Conservation (phyloP, 2,329 filamentous ascomycete genomes). For the Pezicula radicicola region DNA sequence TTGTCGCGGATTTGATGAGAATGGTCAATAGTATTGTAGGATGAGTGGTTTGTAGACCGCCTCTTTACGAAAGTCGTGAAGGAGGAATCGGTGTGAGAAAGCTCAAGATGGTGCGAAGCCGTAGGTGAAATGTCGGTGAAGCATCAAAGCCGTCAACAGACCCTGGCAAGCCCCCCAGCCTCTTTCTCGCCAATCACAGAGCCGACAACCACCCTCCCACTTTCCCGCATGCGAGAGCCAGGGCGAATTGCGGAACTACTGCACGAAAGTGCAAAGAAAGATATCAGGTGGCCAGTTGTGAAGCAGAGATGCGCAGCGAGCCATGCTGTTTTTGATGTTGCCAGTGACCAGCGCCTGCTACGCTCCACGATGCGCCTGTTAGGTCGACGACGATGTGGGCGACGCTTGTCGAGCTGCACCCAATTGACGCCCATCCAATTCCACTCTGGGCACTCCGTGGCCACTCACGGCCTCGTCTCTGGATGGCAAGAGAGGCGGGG, state of each 20-base stretch:
- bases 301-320: neutral
- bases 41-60: slow-evolving; percentile 29
- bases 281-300: neutral
- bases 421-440: neutral
- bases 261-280: neutral
- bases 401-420: neutral
- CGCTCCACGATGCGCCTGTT: neutral
- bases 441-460: neutral
- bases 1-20: slow-evolving; percentile 33
- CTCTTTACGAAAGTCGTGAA: slow-evolving; percentile 26
- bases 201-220: neutral
- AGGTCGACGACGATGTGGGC: neutral
- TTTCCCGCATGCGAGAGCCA: too few species aligned
- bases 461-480: neutral
- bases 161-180: neutral
- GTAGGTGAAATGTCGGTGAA: neutral
- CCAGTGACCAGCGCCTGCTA: neutral
- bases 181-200: neutral
- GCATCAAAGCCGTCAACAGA: neutral
- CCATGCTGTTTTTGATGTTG: neutral
- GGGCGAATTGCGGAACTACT: neutral
- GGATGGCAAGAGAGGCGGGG: neutral
- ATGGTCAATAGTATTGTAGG: slow-evolving; percentile 44
- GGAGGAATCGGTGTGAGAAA: slow-evolving; percentile 27
- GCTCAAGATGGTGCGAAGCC: slow-evolving; percentile 6